A percentile compares a stretch with the other conserved stretches of the same genome.
Evolutionary conservation across 345 rosid species (phyloP).

Genomic region (Citrus reticulata): DNA sequence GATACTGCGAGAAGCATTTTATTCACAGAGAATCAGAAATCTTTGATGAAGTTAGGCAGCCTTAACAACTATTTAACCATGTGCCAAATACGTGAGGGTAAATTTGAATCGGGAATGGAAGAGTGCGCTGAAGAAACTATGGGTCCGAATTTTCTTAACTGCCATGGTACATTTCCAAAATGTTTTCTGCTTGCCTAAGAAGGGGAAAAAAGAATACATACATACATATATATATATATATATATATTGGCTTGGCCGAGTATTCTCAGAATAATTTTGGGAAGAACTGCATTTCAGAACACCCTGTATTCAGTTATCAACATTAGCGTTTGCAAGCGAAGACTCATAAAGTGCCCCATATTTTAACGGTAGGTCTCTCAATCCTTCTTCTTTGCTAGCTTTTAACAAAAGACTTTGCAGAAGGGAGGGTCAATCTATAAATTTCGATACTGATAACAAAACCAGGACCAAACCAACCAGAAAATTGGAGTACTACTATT

Average conservation of each 20-base stretch:
- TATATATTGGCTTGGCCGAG: too few relatives aligned
- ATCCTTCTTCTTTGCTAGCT: neutral
- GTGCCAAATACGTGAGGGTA: neutral
- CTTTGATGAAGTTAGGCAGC: neutral
- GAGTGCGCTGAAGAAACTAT: neutral
- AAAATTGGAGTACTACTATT: neutral
- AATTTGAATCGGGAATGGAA: neutral
- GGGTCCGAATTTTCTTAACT: neutral
- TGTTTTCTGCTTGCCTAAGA: neutral
- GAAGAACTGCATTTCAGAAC: neutral
- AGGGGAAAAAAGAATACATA: too few relatives aligned
- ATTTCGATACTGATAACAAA: too few relatives aligned
- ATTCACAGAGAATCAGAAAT: neutral
- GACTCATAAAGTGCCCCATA: neutral
- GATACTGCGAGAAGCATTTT: neutral
- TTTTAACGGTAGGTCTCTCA: neutral
- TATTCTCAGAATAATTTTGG: neutral
- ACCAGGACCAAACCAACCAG: neutral
- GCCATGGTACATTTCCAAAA: neutral
- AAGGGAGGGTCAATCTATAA: neutral
- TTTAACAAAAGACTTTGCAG: neutral
- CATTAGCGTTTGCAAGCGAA: neutral
- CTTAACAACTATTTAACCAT: neutral
- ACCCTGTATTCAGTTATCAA: neutral
- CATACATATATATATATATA: too few relatives aligned